Evolutionary conservation across 2,329 filamentous ascomycete genomes (phyloP), one percentile per base, ranked within the genome.

Genomic region (Aspergillus oerlinghausenensis): DNA sequence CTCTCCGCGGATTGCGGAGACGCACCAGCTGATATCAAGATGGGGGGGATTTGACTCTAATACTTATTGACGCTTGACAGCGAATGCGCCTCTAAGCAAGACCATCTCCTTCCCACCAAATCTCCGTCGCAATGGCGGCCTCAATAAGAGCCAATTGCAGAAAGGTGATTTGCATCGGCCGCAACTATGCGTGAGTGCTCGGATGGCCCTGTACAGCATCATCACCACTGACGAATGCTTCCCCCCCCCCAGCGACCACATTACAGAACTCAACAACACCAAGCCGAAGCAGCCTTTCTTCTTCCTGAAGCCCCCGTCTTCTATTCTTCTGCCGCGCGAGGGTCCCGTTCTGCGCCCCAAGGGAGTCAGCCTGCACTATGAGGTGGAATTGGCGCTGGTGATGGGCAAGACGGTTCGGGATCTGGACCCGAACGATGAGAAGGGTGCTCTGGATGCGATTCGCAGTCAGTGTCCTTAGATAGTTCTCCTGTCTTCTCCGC

Each of bases 201-300:
- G 29, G 7, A 43, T 17, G 4, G 38, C 10, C 29, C 11, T 8
- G 4, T 1, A 47, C 47, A 14, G 51, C 29, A 38, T 49, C 23
- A 42, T 50, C 26, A 38, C 23, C 29, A 7, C n/a, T 47, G 38
- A 42, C 35, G 23, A 50, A 29, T 3, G 59, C 63, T 47, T 54
- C 48, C 28, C 43, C 48, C 28, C 43, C 26, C 52, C 40, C 68
- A 94, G 90, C 68, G 94, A 96, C 75, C 94, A 99, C 77, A 88
- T 97, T 71, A 85, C 88, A 62, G 94, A 99, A 80, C 84, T 99
- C 65, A 92, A 92, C 76, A 96, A 88, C 75, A 81, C 83, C 59
- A 86, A 86, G 63, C 94, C 94, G 51, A 95, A 94, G 75, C 92
- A 97, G 76, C 94, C 94, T 26, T 97, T 99, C 79, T 99, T 97